Percentiles rank a stretch among this genome's conserved stretches.
These are phyloP conservation scores for Apostasia ramifera DNA, from an alignment of 106 monocot genomes.

Conservation along the genomic window DNA sequence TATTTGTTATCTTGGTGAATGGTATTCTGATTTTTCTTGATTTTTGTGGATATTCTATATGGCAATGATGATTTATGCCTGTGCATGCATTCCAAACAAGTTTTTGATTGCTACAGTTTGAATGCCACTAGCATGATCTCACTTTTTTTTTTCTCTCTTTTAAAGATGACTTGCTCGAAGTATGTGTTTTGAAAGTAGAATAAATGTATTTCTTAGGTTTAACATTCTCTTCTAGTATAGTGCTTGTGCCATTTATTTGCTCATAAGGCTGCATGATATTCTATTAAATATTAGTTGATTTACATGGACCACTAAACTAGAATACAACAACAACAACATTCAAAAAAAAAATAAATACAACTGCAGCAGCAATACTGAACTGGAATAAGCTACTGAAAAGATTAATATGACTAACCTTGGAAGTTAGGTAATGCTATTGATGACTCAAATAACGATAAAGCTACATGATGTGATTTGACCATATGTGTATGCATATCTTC, in stretches of 20 bases:
- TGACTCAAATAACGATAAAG: not conserved
- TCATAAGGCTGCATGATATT: not conserved
- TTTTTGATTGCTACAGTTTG: no score
- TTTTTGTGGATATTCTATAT: not conserved
- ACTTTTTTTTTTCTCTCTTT: not conserved
- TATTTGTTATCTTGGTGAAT: slow-evolving; percentile 87
- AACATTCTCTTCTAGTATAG: not conserved
- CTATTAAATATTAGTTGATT: not conserved
- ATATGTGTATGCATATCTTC: no score
- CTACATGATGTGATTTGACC: not conserved
- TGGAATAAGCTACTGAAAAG: no score
- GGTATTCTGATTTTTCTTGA: slow-evolving; percentile 34
- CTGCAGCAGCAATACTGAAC: not conserved
- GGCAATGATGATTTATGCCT: not conserved
- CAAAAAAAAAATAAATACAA: not conserved
- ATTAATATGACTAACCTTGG: no score
- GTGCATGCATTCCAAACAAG: not conserved
- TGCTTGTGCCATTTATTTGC: not conserved
- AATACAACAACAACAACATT: no score
- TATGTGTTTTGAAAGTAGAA: not conserved
- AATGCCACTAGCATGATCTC: not conserved
- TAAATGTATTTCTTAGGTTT: not conserved
- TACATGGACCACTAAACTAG: no score
- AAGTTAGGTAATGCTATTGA: not conserved
- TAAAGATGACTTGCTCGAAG: not conserved